Evolutionary conservation across 371 early-diverging fungal genomes (phyloP).

Genomic region (Mortierella sp.): DNA sequence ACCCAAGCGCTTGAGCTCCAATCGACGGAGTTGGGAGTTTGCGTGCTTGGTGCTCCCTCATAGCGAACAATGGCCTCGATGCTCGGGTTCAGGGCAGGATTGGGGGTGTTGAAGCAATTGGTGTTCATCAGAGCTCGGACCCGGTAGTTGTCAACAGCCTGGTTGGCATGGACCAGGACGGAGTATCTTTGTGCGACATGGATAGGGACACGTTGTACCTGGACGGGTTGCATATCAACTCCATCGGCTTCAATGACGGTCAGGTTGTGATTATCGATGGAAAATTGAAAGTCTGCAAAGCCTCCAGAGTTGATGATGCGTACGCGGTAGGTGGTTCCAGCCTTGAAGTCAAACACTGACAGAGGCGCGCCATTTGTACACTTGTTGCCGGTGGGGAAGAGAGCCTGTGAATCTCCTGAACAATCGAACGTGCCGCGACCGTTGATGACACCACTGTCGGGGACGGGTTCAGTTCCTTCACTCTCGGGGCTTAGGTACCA

Average conservation of each 20-base stretch:
- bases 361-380: slow-evolving; percentile 40
- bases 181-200: slow-evolving; percentile 62
- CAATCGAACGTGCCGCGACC: slow-evolving; percentile 59
- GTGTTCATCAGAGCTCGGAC: slow-evolving; percentile 54
- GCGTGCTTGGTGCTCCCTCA: slow-evolving; percentile 41
- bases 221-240: slow-evolving; percentile 44
- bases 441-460: slow-evolving; percentile 63
- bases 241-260: slow-evolving; percentile 64
- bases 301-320: slow-evolving; percentile 57
- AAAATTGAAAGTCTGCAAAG: slow-evolving; percentile 50
- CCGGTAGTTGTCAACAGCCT: slow-evolving; percentile 55
- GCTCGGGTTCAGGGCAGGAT: slow-evolving; percentile 30
- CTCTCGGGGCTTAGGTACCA: slow-evolving; percentile 53
- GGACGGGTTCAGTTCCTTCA: slow-evolving; percentile 58
- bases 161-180: slow-evolving; percentile 57
- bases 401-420: slow-evolving; percentile 46
- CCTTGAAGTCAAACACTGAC: slow-evolving; percentile 36
- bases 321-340: slow-evolving; percentile 31
- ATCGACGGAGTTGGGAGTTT: slow-evolving; percentile 22
- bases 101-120: slow-evolving; percentile 36
- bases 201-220: slow-evolving; percentile 53
- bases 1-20: slow-evolving; percentile 31
- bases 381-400: slow-evolving; percentile 53
- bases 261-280: slow-evolving; percentile 60
- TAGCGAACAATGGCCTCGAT: slow-evolving; percentile 55